A percentile compares a stretch with the other conserved stretches of the same genome.
phyloP scores from a whole-genome alignment of 495 filamentous ascomycete genomes.

The Penicillium samsonianum region DNA sequence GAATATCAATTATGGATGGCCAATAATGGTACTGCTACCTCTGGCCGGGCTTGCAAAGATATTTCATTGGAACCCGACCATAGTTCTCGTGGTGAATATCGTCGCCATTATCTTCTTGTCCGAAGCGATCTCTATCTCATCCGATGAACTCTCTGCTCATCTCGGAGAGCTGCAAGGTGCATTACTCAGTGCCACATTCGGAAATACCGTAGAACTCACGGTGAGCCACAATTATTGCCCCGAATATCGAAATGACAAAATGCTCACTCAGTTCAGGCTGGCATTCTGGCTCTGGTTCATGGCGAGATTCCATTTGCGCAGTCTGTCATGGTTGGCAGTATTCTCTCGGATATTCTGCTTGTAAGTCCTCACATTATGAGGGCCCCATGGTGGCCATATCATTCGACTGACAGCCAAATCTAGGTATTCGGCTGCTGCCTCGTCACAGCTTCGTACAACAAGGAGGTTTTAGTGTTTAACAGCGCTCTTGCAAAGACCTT shows the following conservation, averaged over 20 bases:
- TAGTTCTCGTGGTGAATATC: conserved; percentile 25
- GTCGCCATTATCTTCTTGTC: conserved; percentile 26
- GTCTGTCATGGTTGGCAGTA: conserved; percentile 29
- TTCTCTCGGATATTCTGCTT: conserved; percentile 29
- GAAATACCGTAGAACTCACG: conserved; percentile 29
- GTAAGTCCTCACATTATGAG: conserved; percentile 34
- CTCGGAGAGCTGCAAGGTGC: conserved; percentile 26
- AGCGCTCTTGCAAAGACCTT: conserved; percentile 23
- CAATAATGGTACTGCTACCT: conserved; percentile 18
- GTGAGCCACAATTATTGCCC: conserved; percentile 11
- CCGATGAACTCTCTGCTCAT: conserved; percentile 19
- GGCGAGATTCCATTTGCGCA: conserved; percentile 23
- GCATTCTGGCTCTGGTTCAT: conserved; percentile 23
- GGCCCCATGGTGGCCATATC: background rate
- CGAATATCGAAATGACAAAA: background rate
- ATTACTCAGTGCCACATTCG: conserved; percentile 28
- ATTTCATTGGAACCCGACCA: conserved; percentile 20
- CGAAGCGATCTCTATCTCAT: conserved; percentile 18
- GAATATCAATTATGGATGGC: background rate
- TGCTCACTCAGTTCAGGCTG: conserved; percentile 12
- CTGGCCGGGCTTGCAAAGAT: conserved; percentile 18
- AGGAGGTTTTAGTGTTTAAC: conserved; percentile 55
- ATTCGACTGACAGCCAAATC: background rate
- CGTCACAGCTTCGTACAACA: conserved; percentile 22
- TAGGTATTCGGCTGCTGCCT: conserved; percentile 27